phyloP scores from a whole-genome alignment of 805 yeast species.

The Candida hungchunana region DNA sequence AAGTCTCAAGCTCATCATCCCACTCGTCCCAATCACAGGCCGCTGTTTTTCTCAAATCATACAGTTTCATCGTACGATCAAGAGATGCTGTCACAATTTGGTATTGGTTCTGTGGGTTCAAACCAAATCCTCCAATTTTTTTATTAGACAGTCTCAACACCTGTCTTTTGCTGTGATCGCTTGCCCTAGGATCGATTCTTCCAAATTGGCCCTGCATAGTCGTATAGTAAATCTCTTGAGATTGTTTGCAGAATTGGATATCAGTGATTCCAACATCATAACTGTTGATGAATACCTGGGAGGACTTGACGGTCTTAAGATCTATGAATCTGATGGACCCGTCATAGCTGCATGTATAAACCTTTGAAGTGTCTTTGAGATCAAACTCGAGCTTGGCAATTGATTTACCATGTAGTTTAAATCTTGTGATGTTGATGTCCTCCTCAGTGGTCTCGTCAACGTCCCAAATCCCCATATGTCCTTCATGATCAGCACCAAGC shows the following conservation, averaged over 20 bases:
- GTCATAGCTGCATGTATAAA: conserved; percentile 78
- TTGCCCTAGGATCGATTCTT: conserved; percentile 60
- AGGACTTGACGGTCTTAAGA: conserved; percentile 51
- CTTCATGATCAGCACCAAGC: conserved; percentile 86
- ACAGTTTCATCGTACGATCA: conserved; percentile 76
- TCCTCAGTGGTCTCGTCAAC: conserved; percentile 42
- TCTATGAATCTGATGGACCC: conserved; percentile 79
- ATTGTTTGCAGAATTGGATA: conserved; percentile 48
- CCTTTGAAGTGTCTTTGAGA: conserved; percentile 43
- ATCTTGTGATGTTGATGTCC: conserved; percentile 50
- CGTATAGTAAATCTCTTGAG: conserved; percentile 61
- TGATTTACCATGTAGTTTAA: conserved; percentile 73
- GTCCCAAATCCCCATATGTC: conserved; percentile 87
- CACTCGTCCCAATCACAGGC: conserved; percentile 52
- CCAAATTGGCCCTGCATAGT: conserved; percentile 81
- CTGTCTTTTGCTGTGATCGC: conserved; percentile 30
- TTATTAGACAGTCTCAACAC: conserved; percentile 66
- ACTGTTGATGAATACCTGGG: conserved; percentile 58
- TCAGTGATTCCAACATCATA: conserved; percentile 71
- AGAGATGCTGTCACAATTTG: conserved; percentile 85
- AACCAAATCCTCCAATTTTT: conserved; percentile 84
- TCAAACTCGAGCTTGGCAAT: conserved; percentile 61
- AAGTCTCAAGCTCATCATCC: conserved; percentile 37
- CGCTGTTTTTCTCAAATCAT: conserved; percentile 71
- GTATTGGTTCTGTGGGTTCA: conserved; percentile 62